Evolutionary conservation across 2,329 filamentous ascomycete genomes (phyloP).

Genomic region (Cladophialophora immunda): DNA sequence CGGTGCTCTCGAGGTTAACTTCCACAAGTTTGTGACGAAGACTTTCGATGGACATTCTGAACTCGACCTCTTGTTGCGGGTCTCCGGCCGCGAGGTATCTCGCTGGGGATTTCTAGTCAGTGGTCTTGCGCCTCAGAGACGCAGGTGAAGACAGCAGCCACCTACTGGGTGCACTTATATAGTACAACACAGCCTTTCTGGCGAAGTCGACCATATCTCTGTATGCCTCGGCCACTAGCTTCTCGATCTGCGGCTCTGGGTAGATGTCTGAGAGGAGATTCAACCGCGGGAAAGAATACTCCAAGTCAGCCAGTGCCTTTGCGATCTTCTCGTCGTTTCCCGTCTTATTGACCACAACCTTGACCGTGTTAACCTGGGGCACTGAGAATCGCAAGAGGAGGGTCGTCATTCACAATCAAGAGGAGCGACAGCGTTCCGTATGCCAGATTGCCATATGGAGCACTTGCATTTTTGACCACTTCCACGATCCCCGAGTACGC

Average conservation of each 20-base stretch:
- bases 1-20: not conserved
- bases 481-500: not conserved
- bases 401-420: slow-evolving; percentile 1
- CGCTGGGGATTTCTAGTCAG: not conserved
- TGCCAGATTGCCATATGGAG: not conserved
- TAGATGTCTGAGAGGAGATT: not conserved
- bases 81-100: not conserved
- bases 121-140: not conserved
- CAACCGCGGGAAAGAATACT: not conserved
- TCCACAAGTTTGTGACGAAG: not conserved
- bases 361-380: not conserved
- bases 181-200: not conserved
- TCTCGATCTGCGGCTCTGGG: not conserved
- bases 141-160: not conserved
- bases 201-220: slow-evolving; percentile 1
- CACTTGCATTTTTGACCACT: not conserved
- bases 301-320: not conserved
- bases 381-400: not conserved
- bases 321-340: not conserved
- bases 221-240: not conserved
- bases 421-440: slow-evolving; percentile 2
- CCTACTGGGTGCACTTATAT: not conserved
- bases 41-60: not conserved
- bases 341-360: not conserved
- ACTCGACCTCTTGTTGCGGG: not conserved